Conservation (phyloP, 345 rosid genomes). For the Murraya koenigii region DNA sequence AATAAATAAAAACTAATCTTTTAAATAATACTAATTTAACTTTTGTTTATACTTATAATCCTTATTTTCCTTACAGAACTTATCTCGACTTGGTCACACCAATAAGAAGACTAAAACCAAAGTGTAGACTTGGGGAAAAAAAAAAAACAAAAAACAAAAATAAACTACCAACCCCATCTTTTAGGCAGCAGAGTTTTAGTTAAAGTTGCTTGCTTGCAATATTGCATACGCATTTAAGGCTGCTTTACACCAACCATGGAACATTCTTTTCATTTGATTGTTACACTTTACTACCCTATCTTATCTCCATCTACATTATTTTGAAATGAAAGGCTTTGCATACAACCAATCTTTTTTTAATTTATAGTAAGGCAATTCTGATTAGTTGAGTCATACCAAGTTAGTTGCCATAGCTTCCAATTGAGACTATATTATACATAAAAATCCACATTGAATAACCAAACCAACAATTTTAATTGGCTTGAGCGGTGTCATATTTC, state of each 20-base stretch:
- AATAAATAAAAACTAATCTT: too few species aligned
- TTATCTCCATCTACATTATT: background rate
- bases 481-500: background rate
- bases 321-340: background rate
- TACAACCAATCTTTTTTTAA: background rate
- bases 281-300: slow-evolving; percentile 22
- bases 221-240: background rate
- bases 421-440: background rate
- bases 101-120: too few species aligned
- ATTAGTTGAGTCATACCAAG: background rate
- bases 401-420: background rate
- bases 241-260: slow-evolving; percentile 25
- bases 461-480: background rate
- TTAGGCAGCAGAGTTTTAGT: background rate
- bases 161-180: slow-evolving; percentile 20
- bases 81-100: too few species aligned
- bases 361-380: background rate
- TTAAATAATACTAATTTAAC: too few species aligned
- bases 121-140: too few species aligned
- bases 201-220: background rate
- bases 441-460: background rate
- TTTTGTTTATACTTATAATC: too few species aligned
- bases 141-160: too few species aligned
- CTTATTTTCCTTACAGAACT: too few species aligned
- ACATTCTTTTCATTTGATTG: slow-evolving; percentile 1